phyloP scores from a whole-genome alignment of 2,329 filamentous ascomycete genomes.

The Aaosphaeria arxii region DNA sequence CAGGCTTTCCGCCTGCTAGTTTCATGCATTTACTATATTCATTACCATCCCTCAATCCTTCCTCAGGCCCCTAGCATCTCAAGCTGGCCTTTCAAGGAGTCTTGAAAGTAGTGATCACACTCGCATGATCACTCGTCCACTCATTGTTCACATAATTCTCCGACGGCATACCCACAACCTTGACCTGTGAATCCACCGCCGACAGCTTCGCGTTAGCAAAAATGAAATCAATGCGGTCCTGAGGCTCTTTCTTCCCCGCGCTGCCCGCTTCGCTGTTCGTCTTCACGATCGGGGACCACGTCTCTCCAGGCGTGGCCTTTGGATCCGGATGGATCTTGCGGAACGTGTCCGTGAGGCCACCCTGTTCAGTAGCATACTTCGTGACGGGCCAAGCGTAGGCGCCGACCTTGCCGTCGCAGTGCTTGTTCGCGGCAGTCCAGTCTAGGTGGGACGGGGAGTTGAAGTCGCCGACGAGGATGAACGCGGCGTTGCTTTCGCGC shows the following conservation, averaged over 20 bases:
- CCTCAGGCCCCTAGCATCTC: too few relatives aligned
- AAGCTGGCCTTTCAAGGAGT: background rate
- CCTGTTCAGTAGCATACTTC: conserved; percentile 1
- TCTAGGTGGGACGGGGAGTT: conserved; percentile 9
- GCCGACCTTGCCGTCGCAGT: conserved; percentile 1
- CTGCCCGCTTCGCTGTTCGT: conserved; percentile 2
- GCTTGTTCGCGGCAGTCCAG: conserved; percentile 1
- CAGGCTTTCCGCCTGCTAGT: too few relatives aligned
- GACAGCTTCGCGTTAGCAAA: conserved; percentile 3
- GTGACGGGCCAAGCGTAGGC: conserved; percentile 5
- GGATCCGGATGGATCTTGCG: conserved; percentile 3
- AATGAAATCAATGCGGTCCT: conserved; percentile 8
- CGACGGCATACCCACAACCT: conserved; percentile 1
- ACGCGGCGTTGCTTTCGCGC: conserved; percentile 3
- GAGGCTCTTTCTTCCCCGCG: conserved; percentile 1
- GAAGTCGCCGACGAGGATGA: conserved; percentile 8
- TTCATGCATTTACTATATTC: too few relatives aligned
- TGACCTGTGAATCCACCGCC: conserved; percentile 2
- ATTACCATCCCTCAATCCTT: too few relatives aligned
- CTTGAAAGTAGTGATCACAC: conserved; percentile 3
- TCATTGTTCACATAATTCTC: conserved; percentile 5
- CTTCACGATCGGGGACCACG: conserved; percentile 4
- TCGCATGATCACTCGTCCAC: conserved; percentile 8
- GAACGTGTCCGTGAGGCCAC: conserved; percentile 5
- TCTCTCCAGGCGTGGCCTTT: background rate